A percentile compares a stretch with the other conserved stretches of the same genome.
These are phyloP conservation scores for Citrus unshiu DNA, from an alignment of 345 rosid species.

Conservation along the genomic window DNA sequence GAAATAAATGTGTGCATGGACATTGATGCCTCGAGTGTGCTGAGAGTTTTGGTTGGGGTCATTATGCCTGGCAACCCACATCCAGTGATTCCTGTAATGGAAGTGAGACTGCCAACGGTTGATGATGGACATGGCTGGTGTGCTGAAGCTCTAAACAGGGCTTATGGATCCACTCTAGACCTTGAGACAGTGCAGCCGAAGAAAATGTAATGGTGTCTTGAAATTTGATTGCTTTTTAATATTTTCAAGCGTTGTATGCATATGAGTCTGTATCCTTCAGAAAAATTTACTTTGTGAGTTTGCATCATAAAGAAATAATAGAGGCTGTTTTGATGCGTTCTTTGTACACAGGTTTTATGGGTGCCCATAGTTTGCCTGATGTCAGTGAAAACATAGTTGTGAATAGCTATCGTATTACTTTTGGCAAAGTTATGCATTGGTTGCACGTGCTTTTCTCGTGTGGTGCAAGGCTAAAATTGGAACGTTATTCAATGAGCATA, in stretches of 20 bases:
- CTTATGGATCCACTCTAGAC: constrained; percentile 57
- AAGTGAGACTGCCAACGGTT: constrained; percentile 86
- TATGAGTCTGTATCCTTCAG: background rate
- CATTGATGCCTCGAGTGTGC: constrained; percentile 63
- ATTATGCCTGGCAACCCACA: constrained; percentile 53
- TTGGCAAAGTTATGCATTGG: background rate
- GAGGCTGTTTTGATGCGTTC: background rate
- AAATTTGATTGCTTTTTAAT: background rate
- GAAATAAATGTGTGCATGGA: constrained; percentile 92
- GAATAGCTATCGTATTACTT: background rate
- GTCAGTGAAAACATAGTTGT: background rate
- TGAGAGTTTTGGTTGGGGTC: constrained; percentile 67
- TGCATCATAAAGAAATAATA: background rate
- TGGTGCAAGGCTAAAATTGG: background rate
- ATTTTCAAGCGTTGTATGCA: background rate
- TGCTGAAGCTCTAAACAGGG: constrained; percentile 52
- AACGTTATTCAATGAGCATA: background rate
- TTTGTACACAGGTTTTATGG: background rate
- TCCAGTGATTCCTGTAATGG: constrained; percentile 67
- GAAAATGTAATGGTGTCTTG: constrained; percentile 26
- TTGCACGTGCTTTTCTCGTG: background rate
- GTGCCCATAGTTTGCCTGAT: background rate
- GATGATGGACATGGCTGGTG: constrained; percentile 93
- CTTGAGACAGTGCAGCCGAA: constrained; percentile 59
- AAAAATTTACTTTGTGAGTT: background rate